Evolutionary conservation across 208 protist genomes (phyloP).

Genomic region (Leishmania amazonensis): DNA sequence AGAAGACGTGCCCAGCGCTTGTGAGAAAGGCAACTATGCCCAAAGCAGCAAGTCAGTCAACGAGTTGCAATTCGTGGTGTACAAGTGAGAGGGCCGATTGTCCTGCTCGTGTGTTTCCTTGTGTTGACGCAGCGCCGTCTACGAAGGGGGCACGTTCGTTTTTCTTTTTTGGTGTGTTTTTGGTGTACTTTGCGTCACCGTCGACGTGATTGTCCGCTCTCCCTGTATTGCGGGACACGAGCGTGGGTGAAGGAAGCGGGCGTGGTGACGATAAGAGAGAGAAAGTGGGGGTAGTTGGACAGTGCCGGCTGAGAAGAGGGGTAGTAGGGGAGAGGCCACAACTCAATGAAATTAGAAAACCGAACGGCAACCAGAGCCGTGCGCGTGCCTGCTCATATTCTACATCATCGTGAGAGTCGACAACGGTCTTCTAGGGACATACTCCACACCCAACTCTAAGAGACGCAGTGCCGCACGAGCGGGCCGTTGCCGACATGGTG

Average conservation of each 20-base stretch:
- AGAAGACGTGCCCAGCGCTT: background rate
- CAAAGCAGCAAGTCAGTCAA: background rate
- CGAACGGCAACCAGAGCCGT: background rate
- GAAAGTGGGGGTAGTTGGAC: background rate
- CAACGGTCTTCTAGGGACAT: conserved; percentile 6
- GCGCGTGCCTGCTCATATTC: background rate
- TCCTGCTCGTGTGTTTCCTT: background rate
- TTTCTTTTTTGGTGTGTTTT: background rate
- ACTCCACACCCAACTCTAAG: background rate
- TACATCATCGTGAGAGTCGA: conserved; percentile 1
- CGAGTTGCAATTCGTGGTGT: background rate
- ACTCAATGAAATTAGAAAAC: background rate
- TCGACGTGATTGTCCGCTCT: background rate
- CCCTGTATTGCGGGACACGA: background rate
- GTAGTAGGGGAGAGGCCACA: background rate
- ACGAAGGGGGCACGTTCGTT: background rate
- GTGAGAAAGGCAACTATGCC: background rate
- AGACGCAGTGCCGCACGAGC: background rate
- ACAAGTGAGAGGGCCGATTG: background rate
- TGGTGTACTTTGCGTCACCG: background rate
- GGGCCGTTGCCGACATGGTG: background rate
- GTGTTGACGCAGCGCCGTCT: background rate
- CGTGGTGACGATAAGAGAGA: background rate
- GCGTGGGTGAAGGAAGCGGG: background rate
- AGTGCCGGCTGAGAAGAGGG: background rate